phyloP scores from a whole-genome alignment of 495 filamentous ascomycete species.

The Polyplosphaeria fusca region DNA sequence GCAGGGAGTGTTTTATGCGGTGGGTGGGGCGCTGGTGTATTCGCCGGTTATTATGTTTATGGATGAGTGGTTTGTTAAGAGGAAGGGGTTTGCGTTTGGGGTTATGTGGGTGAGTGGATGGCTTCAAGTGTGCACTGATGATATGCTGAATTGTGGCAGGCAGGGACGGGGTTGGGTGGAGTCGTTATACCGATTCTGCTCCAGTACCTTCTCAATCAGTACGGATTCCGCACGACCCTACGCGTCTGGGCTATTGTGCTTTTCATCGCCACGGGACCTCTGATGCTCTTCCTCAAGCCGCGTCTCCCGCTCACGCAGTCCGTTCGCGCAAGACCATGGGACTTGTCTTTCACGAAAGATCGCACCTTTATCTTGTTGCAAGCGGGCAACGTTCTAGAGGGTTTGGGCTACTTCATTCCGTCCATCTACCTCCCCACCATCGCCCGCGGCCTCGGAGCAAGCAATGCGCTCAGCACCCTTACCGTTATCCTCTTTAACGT shows the following conservation, averaged over 20 bases:
- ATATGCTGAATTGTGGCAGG: background rate
- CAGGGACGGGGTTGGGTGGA: conserved; percentile 46
- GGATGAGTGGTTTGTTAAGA: conserved; percentile 57
- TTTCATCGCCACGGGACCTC: conserved; percentile 46
- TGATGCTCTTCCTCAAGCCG: conserved; percentile 48
- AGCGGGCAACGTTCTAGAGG: conserved; percentile 33
- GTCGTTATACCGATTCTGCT: conserved; percentile 42
- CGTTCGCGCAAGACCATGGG: conserved; percentile 6
- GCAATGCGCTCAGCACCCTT: conserved; percentile 21
- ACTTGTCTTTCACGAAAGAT: conserved; percentile 33
- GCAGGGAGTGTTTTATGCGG: conserved; percentile 53
- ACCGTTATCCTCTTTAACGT: conserved; percentile 36
- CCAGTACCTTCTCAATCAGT: conserved; percentile 47
- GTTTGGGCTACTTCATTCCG: conserved; percentile 38
- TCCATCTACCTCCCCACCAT: conserved; percentile 38
- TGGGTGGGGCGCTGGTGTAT: conserved; percentile 51
- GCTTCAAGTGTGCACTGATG: too few relatives aligned
- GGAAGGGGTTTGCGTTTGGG: conserved; percentile 56
- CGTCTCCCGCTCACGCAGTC: conserved; percentile 31
- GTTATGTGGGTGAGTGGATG: conserved; percentile 47
- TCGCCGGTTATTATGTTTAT: conserved; percentile 49
- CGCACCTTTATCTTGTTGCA: conserved; percentile 43
- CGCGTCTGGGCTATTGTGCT: conserved; percentile 48
- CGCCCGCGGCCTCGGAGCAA: conserved; percentile 26
- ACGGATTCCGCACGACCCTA: conserved; percentile 56